phyloP scores from a whole-genome alignment of 2,329 filamentous ascomycete genomes.

The Pezicula neosporulosa region DNA sequence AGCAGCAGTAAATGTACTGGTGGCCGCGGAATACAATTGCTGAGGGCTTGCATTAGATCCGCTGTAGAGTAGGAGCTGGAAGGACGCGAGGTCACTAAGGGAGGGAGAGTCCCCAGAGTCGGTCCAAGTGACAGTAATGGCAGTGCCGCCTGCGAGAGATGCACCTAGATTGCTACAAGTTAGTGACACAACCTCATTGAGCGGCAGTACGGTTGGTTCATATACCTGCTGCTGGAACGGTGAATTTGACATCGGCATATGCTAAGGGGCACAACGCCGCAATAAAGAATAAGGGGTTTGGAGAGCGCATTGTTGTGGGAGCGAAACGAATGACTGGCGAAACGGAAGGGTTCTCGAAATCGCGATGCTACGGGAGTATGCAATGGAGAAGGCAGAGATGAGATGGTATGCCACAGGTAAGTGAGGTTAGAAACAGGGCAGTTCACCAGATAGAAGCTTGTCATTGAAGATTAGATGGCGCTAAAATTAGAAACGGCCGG shows the following conservation, averaged over 20 bases:
- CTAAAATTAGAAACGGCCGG: no score
- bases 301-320: no score
- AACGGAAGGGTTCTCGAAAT: no score
- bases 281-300: not conserved
- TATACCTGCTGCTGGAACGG: slow-evolving; percentile 39
- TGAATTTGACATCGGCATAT: slow-evolving; percentile 37
- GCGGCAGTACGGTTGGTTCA: not conserved
- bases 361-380: no score
- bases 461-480: no score
- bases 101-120: slow-evolving; percentile 48
- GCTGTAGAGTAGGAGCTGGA: slow-evolving; percentile 56
- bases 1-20: slow-evolving; percentile 15
- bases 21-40: slow-evolving; percentile 43
- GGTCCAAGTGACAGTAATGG: slow-evolving; percentile 52
- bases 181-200: slow-evolving; percentile 41
- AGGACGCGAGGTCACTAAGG: slow-evolving; percentile 47
- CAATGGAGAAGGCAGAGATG: no score
- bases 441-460: no score
- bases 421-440: no score
- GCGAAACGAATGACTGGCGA: no score
- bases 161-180: slow-evolving; percentile 46
- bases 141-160: slow-evolving; percentile 42
- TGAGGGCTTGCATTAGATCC: slow-evolving; percentile 49
- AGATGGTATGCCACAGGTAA: no score
- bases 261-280: slow-evolving; percentile 4